Percentiles rank a stretch among this genome's conserved stretches.
These are phyloP conservation scores for Calocybe cyanea DNA, from an alignment of 768 basidiomycete genomes.

Conservation along the genomic window DNA sequence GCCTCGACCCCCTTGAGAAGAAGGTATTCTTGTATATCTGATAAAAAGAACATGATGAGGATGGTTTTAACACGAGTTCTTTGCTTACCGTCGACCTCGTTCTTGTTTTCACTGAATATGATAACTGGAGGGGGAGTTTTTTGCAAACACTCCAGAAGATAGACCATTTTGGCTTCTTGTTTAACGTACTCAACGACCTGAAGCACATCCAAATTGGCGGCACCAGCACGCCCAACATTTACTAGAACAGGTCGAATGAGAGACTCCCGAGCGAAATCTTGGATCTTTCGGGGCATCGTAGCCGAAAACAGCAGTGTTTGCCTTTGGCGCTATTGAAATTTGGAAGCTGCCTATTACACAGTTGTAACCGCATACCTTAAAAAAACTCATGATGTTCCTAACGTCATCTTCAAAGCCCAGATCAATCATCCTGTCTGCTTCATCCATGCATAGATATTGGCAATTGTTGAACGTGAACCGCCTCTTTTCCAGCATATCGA, in stretches of 20 bases:
- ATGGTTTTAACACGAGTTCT: constrained; percentile 11
- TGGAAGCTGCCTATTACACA: constrained; percentile 1
- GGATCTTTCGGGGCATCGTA: constrained; percentile 98
- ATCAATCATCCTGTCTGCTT: constrained; percentile 99
- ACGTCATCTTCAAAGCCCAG: constrained; percentile 99
- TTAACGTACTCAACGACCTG: constrained; percentile 99
- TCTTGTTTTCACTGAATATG: constrained; percentile 98
- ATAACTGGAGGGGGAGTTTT: constrained; percentile 98
- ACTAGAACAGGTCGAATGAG: constrained; percentile 93
- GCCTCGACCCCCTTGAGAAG: constrained; percentile 97
- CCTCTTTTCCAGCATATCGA: constrained; percentile 98
- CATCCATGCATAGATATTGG: constrained; percentile 98
- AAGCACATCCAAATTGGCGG: constrained; percentile 93
- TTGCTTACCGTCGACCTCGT: constrained; percentile 99
- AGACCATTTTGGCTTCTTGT: constrained; percentile 99
- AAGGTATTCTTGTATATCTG: constrained; percentile 98
- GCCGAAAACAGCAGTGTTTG: constrained; percentile 98
- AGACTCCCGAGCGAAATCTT: constrained; percentile 96
- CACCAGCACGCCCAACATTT: constrained; percentile 97
- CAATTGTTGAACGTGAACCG: constrained; percentile 89
- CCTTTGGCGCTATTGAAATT: constrained; percentile 71
- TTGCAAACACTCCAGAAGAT: constrained; percentile 93
- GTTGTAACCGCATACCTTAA: constrained; percentile 74
- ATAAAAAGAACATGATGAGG: constrained; percentile 3
- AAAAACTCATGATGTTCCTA: constrained; percentile 98